Conservation (phyloP, 805 yeast species). For the Blastobotrys muscicola region DNA sequence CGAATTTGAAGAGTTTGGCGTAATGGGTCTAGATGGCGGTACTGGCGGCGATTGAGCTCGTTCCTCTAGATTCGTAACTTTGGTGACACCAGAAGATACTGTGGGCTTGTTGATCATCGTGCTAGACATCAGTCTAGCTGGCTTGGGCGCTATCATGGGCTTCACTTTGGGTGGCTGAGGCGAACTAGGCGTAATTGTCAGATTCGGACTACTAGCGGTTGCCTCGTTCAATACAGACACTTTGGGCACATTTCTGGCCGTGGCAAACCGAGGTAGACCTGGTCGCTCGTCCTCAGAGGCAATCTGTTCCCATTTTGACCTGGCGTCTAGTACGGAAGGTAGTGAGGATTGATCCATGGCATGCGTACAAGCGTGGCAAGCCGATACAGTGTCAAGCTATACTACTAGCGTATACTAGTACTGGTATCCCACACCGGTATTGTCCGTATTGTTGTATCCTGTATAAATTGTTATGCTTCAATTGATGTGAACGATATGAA, state of each 20-base stretch:
- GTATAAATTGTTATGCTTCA: no score
- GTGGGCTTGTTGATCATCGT: neutral
- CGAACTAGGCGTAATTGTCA: neutral
- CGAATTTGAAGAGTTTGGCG: neutral
- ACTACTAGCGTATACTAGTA: neutral
- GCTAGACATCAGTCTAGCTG: conserved; percentile 8
- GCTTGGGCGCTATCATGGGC: conserved; percentile 14
- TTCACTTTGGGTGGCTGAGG: conserved; percentile 1
- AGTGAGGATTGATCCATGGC: conserved; percentile 16
- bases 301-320: conserved; percentile 16
- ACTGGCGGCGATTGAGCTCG: conserved; percentile 1
- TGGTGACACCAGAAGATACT: neutral
- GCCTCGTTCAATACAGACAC: neutral
- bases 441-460: neutral
- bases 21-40: neutral
- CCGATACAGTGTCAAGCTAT: no score
- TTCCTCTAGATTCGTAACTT: neutral
- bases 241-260: neutral
- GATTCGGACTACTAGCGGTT: conserved; percentile 1
- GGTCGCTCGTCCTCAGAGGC: conserved; percentile 4
- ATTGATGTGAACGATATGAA: no score
- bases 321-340: conserved; percentile 15
- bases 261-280: neutral
- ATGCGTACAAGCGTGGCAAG: neutral
- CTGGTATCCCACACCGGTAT: neutral